Percentiles rank a stretch among this genome's conserved stretches.
phyloP scores from a whole-genome alignment of 176 grass and related monocot genomes.

The Carex pumila region DNA sequence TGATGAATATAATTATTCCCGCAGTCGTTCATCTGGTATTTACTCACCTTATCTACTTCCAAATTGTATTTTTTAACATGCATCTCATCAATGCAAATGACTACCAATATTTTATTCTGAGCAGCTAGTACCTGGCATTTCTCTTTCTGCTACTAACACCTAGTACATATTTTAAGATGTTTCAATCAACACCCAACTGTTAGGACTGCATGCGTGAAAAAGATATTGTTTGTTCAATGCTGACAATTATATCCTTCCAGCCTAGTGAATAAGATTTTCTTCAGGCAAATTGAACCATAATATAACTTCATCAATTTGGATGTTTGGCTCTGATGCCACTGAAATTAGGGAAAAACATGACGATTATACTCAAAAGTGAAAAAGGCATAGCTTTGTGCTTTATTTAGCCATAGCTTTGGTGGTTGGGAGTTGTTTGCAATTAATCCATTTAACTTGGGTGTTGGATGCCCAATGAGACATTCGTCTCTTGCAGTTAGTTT shows the following conservation, averaged over 20 bases:
- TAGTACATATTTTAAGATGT: background rate
- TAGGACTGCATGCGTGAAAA: background rate
- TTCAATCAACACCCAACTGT: background rate
- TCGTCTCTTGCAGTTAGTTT: background rate
- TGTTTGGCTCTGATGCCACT: background rate
- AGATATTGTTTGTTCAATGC: background rate
- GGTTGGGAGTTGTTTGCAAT: background rate
- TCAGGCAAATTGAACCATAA: background rate
- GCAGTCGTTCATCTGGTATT: constrained; percentile 48
- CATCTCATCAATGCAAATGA: background rate
- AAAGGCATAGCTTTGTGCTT: background rate
- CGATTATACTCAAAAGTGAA: background rate
- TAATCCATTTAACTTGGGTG: background rate
- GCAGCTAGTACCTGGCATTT: background rate
- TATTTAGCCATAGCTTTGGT: background rate
- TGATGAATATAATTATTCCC: constrained; percentile 49
- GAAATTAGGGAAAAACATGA: background rate
- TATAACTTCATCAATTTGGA: background rate
- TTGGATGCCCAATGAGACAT: background rate
- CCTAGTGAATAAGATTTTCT: background rate
- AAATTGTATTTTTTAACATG: constrained; percentile 11
- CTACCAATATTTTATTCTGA: background rate
- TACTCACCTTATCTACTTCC: background rate
- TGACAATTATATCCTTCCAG: background rate
- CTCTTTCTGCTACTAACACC: constrained; percentile 1